A percentile compares a stretch with the other conserved stretches of the same genome.
phyloP scores from a whole-genome alignment of 139 green algal genomes.

The Coccomyxa sp. region DNA sequence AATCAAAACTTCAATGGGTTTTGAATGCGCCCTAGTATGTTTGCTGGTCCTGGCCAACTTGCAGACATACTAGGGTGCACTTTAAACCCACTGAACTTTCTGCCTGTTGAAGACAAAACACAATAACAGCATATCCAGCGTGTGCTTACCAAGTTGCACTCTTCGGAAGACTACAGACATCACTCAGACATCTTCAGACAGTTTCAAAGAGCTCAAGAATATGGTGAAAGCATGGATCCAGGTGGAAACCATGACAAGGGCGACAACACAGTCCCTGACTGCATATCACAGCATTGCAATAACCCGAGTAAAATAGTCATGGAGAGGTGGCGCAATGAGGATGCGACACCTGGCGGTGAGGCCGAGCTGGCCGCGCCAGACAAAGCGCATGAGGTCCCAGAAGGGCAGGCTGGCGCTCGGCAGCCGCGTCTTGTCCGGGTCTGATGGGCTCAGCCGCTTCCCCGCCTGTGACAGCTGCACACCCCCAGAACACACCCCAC shows the following conservation, averaged over 20 bases:
- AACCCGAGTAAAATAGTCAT: neutral
- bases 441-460: slow-evolving; percentile 38
- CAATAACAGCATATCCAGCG: too few species aligned
- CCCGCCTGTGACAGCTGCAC: slow-evolving; percentile 32
- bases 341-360: slow-evolving; percentile 8
- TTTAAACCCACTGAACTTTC: too few species aligned
- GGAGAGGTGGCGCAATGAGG: neutral
- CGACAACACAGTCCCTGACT: too few species aligned
- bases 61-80: too few species aligned
- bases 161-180: neutral
- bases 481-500: neutral
- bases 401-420: slow-evolving; percentile 29
- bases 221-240: neutral
- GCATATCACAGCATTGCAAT: neutral
- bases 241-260: neutral
- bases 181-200: neutral
- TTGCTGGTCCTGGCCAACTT: too few species aligned
- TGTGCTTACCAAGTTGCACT: neutral
- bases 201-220: neutral
- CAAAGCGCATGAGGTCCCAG: slow-evolving; percentile 49
- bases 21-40: too few species aligned
- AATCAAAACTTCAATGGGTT: too few species aligned
- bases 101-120: too few species aligned
- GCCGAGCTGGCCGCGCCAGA: slow-evolving; percentile 47
- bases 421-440: slow-evolving; percentile 36